phyloP scores from a whole-genome alignment of 805 yeast species.

The Lachancea thermotolerans region DNA sequence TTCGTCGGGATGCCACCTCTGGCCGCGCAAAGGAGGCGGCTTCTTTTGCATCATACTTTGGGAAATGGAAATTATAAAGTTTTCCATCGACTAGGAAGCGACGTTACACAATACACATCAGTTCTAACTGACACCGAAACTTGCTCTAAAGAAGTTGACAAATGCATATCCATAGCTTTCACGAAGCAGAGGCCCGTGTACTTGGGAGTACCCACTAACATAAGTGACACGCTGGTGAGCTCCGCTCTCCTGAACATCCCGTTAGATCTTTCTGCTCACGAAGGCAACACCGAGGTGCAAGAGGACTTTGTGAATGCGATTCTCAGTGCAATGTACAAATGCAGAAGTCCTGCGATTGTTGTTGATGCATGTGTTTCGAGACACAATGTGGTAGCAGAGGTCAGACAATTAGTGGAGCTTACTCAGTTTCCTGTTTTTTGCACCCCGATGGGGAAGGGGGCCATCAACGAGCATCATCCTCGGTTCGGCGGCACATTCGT shows the following conservation, averaged over 20 bases:
- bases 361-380: slow-evolving; percentile 62
- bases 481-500: slow-evolving; percentile 60
- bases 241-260: slow-evolving; percentile 32
- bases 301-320: slow-evolving; percentile 38
- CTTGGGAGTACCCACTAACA: slow-evolving; percentile 58
- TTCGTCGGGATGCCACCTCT: slow-evolving; percentile 75
- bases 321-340: slow-evolving; percentile 39
- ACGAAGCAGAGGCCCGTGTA: slow-evolving; percentile 64
- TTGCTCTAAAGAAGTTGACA: slow-evolving; percentile 46
- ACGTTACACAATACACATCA: slow-evolving; percentile 48
- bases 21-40: slow-evolving; percentile 30
- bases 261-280: slow-evolving; percentile 21
- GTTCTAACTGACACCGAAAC: slow-evolving; percentile 47
- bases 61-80: slow-evolving; percentile 40
- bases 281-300: slow-evolving; percentile 24
- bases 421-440: slow-evolving; percentile 48
- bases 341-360: slow-evolving; percentile 51
- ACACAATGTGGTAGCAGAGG: slow-evolving; percentile 37
- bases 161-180: slow-evolving; percentile 38
- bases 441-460: slow-evolving; percentile 56
- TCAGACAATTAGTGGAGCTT: slow-evolving; percentile 37
- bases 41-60: slow-evolving; percentile 27
- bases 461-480: slow-evolving; percentile 50
- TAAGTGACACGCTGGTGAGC: slow-evolving; percentile 39
- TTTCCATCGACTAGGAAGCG: slow-evolving; percentile 43